Evolutionary conservation across 1,139 yeast genomes (phyloP).

Genomic region (Pneumocystis carinii): DNA sequence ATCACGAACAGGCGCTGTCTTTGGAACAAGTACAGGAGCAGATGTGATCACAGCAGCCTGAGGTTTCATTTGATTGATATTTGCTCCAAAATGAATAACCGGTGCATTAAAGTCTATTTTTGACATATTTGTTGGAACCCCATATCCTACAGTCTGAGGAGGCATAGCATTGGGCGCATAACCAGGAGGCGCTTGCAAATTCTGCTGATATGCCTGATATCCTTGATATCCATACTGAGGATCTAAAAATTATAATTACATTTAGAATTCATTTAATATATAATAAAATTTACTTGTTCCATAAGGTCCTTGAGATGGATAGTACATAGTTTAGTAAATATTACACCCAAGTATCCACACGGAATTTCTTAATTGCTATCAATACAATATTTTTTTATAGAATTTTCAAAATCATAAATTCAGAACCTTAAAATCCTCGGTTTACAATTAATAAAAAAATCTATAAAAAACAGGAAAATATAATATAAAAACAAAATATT

Average conservation of each 20-base stretch:
- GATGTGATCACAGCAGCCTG: constrained; percentile 5
- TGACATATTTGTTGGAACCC: neutral
- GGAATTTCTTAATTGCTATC: neutral
- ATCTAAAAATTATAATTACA: neutral
- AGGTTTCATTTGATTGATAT: neutral
- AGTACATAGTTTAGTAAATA: neutral
- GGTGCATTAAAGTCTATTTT: constrained; percentile 8
- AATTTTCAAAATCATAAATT: neutral
- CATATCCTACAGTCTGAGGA: neutral
- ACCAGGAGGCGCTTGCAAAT: neutral
- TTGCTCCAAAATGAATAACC: constrained; percentile 11
- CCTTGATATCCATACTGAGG: neutral
- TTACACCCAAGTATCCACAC: neutral
- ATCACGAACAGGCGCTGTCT: constrained; percentile 4
- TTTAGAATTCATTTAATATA: neutral
- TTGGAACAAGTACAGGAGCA: neutral
- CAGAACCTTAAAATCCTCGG: neutral
- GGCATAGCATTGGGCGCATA: neutral
- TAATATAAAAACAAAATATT: neutral
- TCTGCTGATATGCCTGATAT: neutral
- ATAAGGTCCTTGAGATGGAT: neutral
- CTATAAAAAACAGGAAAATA: neutral
- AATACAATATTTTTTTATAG: neutral
- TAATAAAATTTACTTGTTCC: neutral
- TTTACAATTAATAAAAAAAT: neutral